Base-by-base conservation (phyloP, 345 rosid genomes). In the Citrus maxima region DNA sequence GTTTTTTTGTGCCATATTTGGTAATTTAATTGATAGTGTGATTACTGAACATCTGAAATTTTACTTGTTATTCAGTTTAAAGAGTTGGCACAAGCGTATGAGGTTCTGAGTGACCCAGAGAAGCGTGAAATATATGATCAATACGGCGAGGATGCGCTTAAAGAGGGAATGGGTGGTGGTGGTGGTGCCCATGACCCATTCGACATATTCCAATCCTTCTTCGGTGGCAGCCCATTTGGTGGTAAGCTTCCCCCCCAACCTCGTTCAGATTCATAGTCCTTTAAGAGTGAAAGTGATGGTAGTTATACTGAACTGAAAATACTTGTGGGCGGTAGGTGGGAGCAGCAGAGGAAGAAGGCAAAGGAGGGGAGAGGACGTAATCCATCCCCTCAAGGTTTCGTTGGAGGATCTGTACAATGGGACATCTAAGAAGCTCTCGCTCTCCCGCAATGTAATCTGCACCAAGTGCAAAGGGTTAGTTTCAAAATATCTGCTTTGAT, bases 331-430 rank as follows among this genome's bases (percentile, higher is more conserved):
- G 86, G 88, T 77, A 70, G 94, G 92, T 58, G 97, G 93, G 84
- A 89, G 95, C 78, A 95, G 97, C 86, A 80, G 97, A 79, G 92
- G 93, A 75, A 82, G 98, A 61, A 92, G 98, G 85, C 98, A 95
- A 82, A 89, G 97, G 71, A 88, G 92, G 85, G 98, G 98, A 30
- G 97, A 93, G 87, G 97, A 95, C 84, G 98, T 92, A 61, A 80
- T 92, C 64, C 98, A 95, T 82, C 95, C 97, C 21, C 86, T 95
- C 10, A 95, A 95, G 83, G 97, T 95, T 70, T 89, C 98, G 16
- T 75, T 93, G 63, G 98, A 95, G 80, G 98, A 95, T 75, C 84
- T 91, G 2, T 95, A 95, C 79, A 90, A 89, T 30, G 98, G 98
- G 46, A 89, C 91, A 21, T 86, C 89, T 54, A 95, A 95, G 89